Base-by-base conservation (phyloP, 116 monocot species). In the Zostera marina region DNA sequence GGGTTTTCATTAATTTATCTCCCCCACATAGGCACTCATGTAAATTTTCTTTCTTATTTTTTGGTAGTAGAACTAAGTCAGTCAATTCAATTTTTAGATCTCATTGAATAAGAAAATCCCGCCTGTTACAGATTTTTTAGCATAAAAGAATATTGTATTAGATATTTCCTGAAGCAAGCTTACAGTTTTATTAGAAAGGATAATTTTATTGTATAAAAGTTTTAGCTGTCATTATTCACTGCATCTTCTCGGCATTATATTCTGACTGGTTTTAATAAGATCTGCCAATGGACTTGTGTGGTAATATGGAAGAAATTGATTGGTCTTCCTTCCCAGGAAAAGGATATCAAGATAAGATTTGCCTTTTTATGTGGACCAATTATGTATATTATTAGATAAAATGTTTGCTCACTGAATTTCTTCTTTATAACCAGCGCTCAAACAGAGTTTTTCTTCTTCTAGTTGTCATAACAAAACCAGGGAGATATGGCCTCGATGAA, bases 401-500 rank as follows among this genome's bases (percentile, higher is more conserved):
- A 24, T 21, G 1, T 20, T 13, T 56, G 46, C 15, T 41, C 17
- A 42, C 44, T 23, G 19, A 55, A 14, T 32, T 24, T 58, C 14
- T 13, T n/a, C n/a, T n/a, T n/a, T n/a, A n/a, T n/a, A n/a, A n/a
- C n/a, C n/a, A n/a, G n/a, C n/a, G n/a, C n/a, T n/a, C n/a, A n/a
- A n/a, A n/a, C n/a, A n/a, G n/a, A n/a, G n/a, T n/a, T n/a, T n/a
- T n/a, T n/a, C n/a, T n/a, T n/a, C n/a, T 32, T 32, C 32, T 32
- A 32, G 32, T 32, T 32, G 32, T 32, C 32, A 32, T 32, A 32
- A 32, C 5, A 32, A 32, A 2, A 32, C 32, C 32, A 32, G 32
- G 5, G 15, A 69, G 16, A 13, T 12, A 69, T 69, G 69, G 69
- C 69, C 9, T 54, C 62, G 54, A 43, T 69, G 5, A 46, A 42